Evolutionary conservation across 352 stramenopile genomes (phyloP).

Genomic region (Globisporangium splendens): DNA sequence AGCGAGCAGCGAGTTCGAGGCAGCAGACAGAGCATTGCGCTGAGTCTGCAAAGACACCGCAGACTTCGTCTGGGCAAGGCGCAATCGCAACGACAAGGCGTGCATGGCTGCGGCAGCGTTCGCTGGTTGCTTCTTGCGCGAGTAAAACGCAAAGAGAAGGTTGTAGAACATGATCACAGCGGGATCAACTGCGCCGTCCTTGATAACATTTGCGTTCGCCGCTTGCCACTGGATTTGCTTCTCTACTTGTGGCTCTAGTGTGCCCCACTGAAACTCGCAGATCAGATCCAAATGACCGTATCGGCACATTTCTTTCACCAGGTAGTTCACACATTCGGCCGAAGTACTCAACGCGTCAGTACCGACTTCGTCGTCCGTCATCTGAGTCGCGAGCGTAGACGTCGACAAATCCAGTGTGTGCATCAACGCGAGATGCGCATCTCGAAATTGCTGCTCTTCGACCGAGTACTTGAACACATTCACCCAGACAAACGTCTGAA

Average conservation of each 20-base stretch:
- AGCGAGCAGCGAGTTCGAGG: slow-evolving; percentile 37
- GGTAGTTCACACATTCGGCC: slow-evolving; percentile 63
- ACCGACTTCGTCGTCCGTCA: slow-evolving; percentile 8
- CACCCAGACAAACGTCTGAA: slow-evolving; percentile 79
- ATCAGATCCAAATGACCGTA: slow-evolving; percentile 66
- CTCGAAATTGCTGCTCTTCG: slow-evolving; percentile 52
- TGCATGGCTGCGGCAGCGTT: slow-evolving; percentile 65
- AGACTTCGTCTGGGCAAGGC: slow-evolving; percentile 34
- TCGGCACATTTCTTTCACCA: slow-evolving; percentile 70
- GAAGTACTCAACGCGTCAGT: slow-evolving; percentile 31
- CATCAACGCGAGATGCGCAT: slow-evolving; percentile 74
- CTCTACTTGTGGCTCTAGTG: slow-evolving; percentile 56
- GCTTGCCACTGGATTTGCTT: slow-evolving; percentile 73
- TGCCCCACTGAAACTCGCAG: slow-evolving; percentile 69
- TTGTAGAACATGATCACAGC: slow-evolving; percentile 57
- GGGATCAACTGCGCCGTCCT: slow-evolving; percentile 29
- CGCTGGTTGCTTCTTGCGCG: slow-evolving; percentile 52
- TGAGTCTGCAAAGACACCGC: slow-evolving; percentile 42
- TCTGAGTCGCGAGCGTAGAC: slow-evolving; percentile 6
- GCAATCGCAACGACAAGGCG: slow-evolving; percentile 44
- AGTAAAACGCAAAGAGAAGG: slow-evolving; percentile 70
- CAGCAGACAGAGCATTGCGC: slow-evolving; percentile 57
- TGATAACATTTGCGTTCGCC: slow-evolving; percentile 54
- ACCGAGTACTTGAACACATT: slow-evolving; percentile 83
- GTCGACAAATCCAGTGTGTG: slow-evolving; percentile 49